phyloP scores from a whole-genome alignment of 306 rosid genomes.

The Canavalia ensiformis region DNA sequence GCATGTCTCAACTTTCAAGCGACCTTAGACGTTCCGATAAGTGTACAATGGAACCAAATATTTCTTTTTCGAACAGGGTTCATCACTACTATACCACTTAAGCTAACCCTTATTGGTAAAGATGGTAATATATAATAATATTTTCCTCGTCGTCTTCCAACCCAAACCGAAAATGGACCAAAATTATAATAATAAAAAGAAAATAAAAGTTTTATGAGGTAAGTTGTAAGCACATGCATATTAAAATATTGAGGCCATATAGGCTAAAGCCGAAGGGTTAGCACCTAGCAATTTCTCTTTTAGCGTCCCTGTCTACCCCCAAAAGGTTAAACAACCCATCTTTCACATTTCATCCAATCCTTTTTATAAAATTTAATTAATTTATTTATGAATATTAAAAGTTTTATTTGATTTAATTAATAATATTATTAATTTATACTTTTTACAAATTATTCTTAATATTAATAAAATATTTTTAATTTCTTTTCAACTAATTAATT shows the following conservation, averaged over 20 bases:
- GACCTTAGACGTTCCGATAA: too few species aligned
- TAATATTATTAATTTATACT: too few species aligned
- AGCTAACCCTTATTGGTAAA: background rate
- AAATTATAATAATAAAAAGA: background rate
- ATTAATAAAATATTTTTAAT: too few species aligned
- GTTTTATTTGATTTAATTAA: too few species aligned
- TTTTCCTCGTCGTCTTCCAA: conserved; percentile 25
- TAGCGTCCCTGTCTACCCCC: background rate
- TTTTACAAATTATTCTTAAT: too few species aligned
- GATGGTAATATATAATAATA: background rate
- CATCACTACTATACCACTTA: background rate
- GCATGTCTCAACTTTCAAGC: background rate
- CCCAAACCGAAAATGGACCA: background rate
- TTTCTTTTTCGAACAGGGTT: background rate
- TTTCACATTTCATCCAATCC: too few species aligned
- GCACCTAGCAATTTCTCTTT: background rate
- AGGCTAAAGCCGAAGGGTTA: background rate
- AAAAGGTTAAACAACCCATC: background rate
- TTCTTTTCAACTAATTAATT: too few species aligned
- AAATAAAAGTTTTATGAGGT: background rate
- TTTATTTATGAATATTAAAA: too few species aligned
- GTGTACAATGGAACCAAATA: background rate
- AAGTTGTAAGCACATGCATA: background rate
- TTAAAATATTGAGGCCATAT: background rate
- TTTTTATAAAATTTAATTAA: too few species aligned